Conservation (phyloP, 345 rosid species). For the Camelina laxa region DNA sequence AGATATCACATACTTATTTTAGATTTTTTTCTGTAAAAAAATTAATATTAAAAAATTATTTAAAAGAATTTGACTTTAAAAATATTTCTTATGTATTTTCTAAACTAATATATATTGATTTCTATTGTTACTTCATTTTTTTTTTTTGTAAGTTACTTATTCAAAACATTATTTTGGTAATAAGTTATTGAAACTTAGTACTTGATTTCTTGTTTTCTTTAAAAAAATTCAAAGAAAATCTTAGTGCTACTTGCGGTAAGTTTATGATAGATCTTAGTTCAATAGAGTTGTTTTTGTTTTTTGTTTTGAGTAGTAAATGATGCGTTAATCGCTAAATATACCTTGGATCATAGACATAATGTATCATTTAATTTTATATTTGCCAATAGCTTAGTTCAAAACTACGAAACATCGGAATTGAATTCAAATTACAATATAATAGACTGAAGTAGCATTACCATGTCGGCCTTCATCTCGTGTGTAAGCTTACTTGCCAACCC, state of each 20-base stretch:
- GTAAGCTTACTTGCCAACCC: slow-evolving; percentile 35
- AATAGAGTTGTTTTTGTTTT: not conserved
- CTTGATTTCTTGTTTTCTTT: no score
- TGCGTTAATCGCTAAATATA: not conserved
- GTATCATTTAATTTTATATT: not conserved
- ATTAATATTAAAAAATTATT: not conserved
- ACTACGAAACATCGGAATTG: not conserved
- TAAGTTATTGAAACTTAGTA: not conserved
- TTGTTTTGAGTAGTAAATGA: not conserved
- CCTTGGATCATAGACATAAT: not conserved
- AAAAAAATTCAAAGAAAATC: no score
- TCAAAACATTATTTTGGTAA: not conserved
- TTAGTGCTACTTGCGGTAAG: not conserved
- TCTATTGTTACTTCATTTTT: no score
- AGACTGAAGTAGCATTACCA: slow-evolving; percentile 28
- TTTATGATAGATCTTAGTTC: not conserved
- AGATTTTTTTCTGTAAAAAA: not conserved
- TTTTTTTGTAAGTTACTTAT: not conserved
- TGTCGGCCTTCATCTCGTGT: slow-evolving; percentile 31
- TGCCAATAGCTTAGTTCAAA: not conserved
- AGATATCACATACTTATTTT: slow-evolving; percentile 1
- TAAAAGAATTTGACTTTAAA: not conserved
- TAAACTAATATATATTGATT: not conserved
- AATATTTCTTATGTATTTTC: not conserved
- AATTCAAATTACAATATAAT: not conserved